phyloP scores from a whole-genome alignment of 441 rosid species.

The Eutrema salsugineum region DNA sequence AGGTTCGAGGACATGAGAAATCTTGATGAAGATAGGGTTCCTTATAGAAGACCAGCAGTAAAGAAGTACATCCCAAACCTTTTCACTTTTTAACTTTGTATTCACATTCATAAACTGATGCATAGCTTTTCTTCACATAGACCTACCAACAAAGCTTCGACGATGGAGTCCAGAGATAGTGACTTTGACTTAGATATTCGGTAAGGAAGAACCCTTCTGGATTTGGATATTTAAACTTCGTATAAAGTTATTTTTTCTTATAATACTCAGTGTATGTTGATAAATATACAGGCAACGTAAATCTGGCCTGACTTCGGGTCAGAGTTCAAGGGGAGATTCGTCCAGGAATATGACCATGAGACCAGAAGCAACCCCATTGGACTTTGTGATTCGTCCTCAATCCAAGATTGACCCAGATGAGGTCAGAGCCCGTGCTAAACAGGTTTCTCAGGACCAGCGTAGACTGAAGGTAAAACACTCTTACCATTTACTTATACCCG shows the following conservation, averaged over 20 bases:
- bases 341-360: slow-evolving; percentile 67
- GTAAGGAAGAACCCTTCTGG: slow-evolving; percentile 36
- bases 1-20: slow-evolving; percentile 95
- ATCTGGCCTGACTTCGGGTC: slow-evolving; percentile 70
- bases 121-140: slow-evolving; percentile 35
- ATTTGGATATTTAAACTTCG: not conserved
- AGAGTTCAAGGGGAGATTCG: slow-evolving; percentile 60
- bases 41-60: slow-evolving; percentile 65
- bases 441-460: slow-evolving; percentile 84
- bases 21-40: slow-evolving; percentile 70
- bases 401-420: slow-evolving; percentile 93
- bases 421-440: slow-evolving; percentile 81
- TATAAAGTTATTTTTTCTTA: not conserved
- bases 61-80: slow-evolving; percentile 52
- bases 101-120: slow-evolving; percentile 16
- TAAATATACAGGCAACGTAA: slow-evolving; percentile 52
- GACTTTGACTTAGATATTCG: slow-evolving; percentile 85
- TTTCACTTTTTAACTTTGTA: not conserved
- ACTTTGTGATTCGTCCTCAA: slow-evolving; percentile 89
- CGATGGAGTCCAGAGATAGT: slow-evolving; percentile 87
- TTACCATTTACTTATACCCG: not conserved
- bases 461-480: slow-evolving; percentile 60
- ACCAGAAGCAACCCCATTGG: slow-evolving; percentile 97
- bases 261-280: slow-evolving; percentile 6
- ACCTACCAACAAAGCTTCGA: slow-evolving; percentile 59